A percentile compares a stretch with the other conserved stretches of the same genome.
Evolutionary conservation across 257 asterid species (phyloP).

Genomic region (Jacaranda mimosifolia): DNA sequence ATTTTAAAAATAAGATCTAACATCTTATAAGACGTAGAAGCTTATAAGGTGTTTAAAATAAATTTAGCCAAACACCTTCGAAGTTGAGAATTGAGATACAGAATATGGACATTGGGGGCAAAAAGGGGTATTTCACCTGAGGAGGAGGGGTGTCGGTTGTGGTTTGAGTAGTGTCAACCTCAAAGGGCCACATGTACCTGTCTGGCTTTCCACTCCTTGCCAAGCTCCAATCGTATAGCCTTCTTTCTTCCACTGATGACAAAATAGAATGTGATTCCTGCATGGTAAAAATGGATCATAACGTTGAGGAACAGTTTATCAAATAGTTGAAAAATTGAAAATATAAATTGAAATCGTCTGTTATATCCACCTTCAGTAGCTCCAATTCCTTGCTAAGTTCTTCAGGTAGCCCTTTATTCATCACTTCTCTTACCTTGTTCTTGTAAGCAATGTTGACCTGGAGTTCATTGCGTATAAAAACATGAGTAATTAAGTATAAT

Average conservation of each 20-base stretch:
- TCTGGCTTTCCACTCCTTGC: conserved; percentile 66
- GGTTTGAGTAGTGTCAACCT: conserved; percentile 65
- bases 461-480: not conserved
- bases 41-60: too few species aligned
- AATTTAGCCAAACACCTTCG: too few species aligned
- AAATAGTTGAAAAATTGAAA: too few species aligned
- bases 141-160: conserved; percentile 60
- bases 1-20: too few species aligned
- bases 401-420: conserved; percentile 52
- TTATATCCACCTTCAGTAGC: conserved; percentile 55
- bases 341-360: not conserved
- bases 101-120: not conserved
- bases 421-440: conserved; percentile 55
- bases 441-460: conserved; percentile 68
- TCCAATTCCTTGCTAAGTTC: conserved; percentile 59
- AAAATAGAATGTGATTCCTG: conserved; percentile 74
- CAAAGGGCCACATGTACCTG: conserved; percentile 72
- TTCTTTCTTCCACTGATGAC: conserved; percentile 70
- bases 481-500: not conserved
- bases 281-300: too few species aligned
- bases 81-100: not conserved
- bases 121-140: conserved; percentile 44
- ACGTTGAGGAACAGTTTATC: too few species aligned
- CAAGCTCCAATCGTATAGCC: conserved; percentile 88
- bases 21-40: too few species aligned